These are phyloP conservation scores for Brettanomyces bruxellensis DNA, from an alignment of 805 yeast genomes.

Conservation along the genomic window DNA sequence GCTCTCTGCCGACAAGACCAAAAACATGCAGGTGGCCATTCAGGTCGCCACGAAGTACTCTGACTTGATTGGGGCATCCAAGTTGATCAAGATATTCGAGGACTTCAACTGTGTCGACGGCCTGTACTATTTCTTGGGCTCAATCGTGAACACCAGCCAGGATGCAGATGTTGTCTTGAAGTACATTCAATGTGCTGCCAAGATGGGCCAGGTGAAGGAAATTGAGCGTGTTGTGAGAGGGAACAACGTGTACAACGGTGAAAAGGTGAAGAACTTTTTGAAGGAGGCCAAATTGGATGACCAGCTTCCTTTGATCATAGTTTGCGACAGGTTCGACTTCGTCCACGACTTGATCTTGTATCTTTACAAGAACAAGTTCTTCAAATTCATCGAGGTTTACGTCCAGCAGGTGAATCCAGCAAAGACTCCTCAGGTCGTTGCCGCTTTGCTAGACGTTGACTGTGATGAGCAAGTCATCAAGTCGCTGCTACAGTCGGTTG, in stretches of 20 bases:
- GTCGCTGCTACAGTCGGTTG: conserved; percentile 68
- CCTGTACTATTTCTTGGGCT: conserved; percentile 84
- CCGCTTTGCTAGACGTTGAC: conserved; percentile 93
- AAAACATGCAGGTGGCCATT: conserved; percentile 84
- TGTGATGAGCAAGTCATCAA: conserved; percentile 88
- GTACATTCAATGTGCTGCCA: conserved; percentile 91
- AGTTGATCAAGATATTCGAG: conserved; percentile 84
- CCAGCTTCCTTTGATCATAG: conserved; percentile 92
- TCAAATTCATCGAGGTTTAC: conserved; percentile 94
- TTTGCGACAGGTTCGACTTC: conserved; percentile 85
- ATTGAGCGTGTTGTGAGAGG: conserved; percentile 94
- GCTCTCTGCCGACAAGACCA: conserved; percentile 59
- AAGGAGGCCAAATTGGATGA: conserved; percentile 91
- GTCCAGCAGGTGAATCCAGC: conserved; percentile 97
- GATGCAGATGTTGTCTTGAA: conserved; percentile 94
- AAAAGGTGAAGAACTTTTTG: conserved; percentile 92
- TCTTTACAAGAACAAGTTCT: conserved; percentile 90
- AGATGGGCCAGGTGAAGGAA: conserved; percentile 82
- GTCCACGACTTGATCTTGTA: conserved; percentile 91
- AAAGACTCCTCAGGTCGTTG: conserved; percentile 93
- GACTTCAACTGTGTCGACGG: conserved; percentile 91
- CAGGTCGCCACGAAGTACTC: conserved; percentile 97
- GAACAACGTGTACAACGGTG: conserved; percentile 91
- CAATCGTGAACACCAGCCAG: conserved; percentile 87
- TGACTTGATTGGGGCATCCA: conserved; percentile 80